A percentile compares a stretch with the other conserved stretches of the same genome.
phyloP scores from a whole-genome alignment of 2,329 filamentous ascomycete species.

The Cladosporium sp. region DNA sequence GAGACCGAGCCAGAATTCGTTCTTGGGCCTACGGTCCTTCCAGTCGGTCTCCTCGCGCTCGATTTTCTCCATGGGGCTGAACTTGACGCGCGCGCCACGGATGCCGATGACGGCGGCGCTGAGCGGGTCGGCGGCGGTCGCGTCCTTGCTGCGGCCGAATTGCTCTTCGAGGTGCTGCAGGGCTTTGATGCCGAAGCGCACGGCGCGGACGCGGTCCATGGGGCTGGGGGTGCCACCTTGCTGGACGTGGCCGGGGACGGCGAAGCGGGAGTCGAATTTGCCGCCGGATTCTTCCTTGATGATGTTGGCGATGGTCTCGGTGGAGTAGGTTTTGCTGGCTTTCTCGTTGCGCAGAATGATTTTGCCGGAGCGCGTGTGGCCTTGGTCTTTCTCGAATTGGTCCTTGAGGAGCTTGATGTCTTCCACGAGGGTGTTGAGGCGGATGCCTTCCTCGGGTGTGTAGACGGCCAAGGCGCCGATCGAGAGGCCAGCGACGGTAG shows the following conservation, averaged over 20 bases:
- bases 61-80: conserved; percentile 72
- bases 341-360: conserved; percentile 97
- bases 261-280: conserved; percentile 86
- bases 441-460: conserved; percentile 93
- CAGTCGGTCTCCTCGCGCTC: conserved; percentile 89
- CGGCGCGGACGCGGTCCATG: conserved; percentile 92
- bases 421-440: conserved; percentile 82
- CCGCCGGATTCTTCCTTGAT: conserved; percentile 90
- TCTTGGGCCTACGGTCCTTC: conserved; percentile 77
- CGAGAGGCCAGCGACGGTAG: conserved; percentile 82
- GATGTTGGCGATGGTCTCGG: conserved; percentile 90
- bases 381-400: conserved; percentile 78
- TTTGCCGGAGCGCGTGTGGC: conserved; percentile 84
- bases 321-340: conserved; percentile 82
- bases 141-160: conserved; percentile 58
- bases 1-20: conserved; percentile 79
- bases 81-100: conserved; percentile 82
- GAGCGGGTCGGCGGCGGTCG: conserved; percentile 68
- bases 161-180: conserved; percentile 85
- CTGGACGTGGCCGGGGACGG: conserved; percentile 89
- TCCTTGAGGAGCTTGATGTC: conserved; percentile 87
- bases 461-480: conserved; percentile 92
- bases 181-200: conserved; percentile 88
- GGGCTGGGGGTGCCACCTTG: conserved; percentile 88
- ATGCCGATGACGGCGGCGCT: conserved; percentile 85